These are phyloP conservation scores for Umbelopsis sp. DNA, from an alignment of 371 early-diverging fungal genomes.

Conservation along the genomic window DNA sequence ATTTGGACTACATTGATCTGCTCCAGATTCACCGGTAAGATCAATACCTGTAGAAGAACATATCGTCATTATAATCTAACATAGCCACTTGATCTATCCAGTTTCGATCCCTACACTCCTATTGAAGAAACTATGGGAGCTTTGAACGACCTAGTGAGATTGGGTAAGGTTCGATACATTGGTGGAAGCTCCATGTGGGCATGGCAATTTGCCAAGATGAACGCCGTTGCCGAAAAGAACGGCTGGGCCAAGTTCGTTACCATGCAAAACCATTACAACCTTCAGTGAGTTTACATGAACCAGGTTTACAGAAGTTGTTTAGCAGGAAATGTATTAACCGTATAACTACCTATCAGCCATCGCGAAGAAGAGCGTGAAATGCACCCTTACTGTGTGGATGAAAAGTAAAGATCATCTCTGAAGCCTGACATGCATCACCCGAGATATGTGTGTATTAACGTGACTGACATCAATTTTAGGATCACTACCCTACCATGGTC, in stretches of 20 bases:
- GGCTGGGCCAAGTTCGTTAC: slow-evolving; percentile 30
- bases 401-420: slow-evolving; percentile 6
- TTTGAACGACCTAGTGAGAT: slow-evolving; percentile 45
- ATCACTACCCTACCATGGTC: slow-evolving; percentile 45
- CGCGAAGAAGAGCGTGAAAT: slow-evolving; percentile 58
- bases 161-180: slow-evolving; percentile 52
- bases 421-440: neutral
- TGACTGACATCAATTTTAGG: slow-evolving; percentile 26
- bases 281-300: slow-evolving; percentile 21
- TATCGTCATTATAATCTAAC: neutral
- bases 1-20: slow-evolving; percentile 62
- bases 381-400: slow-evolving; percentile 43
- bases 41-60: no score
- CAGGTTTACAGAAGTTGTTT: neutral
- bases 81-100: neutral
- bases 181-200: slow-evolving; percentile 34
- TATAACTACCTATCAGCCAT: slow-evolving; percentile 2
- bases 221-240: slow-evolving; percentile 30
- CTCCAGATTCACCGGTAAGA: slow-evolving; percentile 54
- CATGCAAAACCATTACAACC: slow-evolving; percentile 48
- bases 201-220: slow-evolving; percentile 35
- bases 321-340: no score
- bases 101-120: slow-evolving; percentile 34
- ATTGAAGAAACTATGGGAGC: slow-evolving; percentile 56
- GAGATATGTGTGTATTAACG: slow-evolving; percentile 1